phyloP scores from a whole-genome alignment of 345 rosid species.

The Hibiscus syriacus region DNA sequence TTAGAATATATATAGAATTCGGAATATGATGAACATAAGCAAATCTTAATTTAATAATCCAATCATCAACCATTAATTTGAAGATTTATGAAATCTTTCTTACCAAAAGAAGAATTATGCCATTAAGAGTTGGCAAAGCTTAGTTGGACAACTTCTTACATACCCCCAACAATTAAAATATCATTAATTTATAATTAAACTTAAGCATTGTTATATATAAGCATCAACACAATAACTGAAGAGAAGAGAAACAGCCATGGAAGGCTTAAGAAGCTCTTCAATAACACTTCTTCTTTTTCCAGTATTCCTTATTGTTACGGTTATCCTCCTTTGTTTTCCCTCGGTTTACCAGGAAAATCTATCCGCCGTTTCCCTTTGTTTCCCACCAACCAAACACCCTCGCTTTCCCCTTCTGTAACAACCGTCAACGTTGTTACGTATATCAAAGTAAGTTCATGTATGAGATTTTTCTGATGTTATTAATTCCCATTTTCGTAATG shows the following conservation, averaged over 20 bases:
- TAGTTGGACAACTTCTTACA: constrained; percentile 1
- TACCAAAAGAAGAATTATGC: background rate
- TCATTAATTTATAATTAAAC: too few species aligned
- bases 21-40: too few species aligned
- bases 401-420: background rate
- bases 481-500: background rate
- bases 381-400: background rate
- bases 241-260: background rate
- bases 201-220: too few species aligned
- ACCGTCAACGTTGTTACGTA: background rate
- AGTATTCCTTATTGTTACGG: background rate
- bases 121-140: background rate
- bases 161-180: background rate
- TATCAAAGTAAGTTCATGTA: background rate
- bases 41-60: background rate
- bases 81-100: background rate
- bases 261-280: background rate
- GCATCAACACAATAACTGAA: too few species aligned
- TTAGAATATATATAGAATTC: too few species aligned
- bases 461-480: background rate
- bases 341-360: too few species aligned
- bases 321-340: background rate
- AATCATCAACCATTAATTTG: background rate
- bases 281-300: background rate
- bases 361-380: background rate